Conservation (phyloP, 768 basidiomycete species). For the Tulasnella sp. region DNA sequence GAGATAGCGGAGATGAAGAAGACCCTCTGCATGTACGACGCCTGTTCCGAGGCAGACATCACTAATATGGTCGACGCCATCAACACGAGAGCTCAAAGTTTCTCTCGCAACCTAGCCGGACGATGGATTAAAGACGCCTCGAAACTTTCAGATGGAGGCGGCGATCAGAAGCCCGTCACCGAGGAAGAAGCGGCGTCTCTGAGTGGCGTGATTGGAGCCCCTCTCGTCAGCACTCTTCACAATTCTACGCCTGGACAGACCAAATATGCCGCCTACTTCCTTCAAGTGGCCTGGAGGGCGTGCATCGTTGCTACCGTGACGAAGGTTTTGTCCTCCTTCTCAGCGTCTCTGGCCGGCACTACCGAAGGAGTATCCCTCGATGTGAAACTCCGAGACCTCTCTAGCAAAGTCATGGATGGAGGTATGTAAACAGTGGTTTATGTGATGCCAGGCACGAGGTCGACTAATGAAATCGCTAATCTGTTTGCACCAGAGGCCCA, state of each 20-base stretch:
- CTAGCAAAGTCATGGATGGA: too few relatives aligned
- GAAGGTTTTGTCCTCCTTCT: not conserved
- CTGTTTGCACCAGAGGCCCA: not conserved
- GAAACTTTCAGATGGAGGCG: not conserved
- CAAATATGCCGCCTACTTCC: too few relatives aligned
- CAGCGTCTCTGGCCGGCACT: not conserved
- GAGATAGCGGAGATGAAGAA: not conserved
- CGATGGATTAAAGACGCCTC: not conserved
- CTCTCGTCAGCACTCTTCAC: not conserved
- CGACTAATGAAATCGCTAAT: too few relatives aligned
- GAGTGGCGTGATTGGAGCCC: not conserved
- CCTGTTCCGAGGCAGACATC: not conserved
- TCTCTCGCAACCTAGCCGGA: not conserved
- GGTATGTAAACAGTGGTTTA: too few relatives aligned
- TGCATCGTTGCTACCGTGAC: not conserved
- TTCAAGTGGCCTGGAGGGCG: not conserved
- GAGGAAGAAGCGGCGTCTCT: not conserved
- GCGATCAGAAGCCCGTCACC: not conserved
- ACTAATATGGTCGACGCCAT: not conserved
- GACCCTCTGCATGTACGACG: slow-evolving; percentile 1
- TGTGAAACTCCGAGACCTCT: too few relatives aligned
- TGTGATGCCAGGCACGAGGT: too few relatives aligned
- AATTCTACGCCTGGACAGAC: too few relatives aligned
- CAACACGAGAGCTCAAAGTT: not conserved
- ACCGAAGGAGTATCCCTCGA: too few relatives aligned